Evolutionary conservation across 768 basidiomycete species (phyloP).

Genomic region (Macrolepiota dolichaula): DNA sequence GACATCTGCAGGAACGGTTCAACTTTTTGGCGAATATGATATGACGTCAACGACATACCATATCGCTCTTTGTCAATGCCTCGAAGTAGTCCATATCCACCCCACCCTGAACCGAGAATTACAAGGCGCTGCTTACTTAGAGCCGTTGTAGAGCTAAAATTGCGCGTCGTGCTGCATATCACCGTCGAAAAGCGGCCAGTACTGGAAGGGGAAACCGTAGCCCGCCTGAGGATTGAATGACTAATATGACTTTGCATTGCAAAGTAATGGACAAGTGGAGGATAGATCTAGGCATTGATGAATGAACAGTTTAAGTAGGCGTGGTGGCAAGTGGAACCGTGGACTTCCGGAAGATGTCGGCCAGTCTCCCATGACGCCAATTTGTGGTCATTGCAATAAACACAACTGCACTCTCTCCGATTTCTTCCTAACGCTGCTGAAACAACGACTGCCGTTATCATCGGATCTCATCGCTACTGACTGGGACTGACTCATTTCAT

Average conservation of each 20-base stretch:
- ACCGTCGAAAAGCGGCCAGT: background rate
- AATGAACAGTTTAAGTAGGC: background rate
- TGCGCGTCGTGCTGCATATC: constrained; percentile 18
- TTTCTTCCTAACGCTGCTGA: background rate
- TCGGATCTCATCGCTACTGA: no score
- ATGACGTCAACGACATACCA: constrained; percentile 34
- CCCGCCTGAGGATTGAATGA: background rate
- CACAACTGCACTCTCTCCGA: background rate
- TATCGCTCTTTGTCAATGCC: constrained; percentile 69
- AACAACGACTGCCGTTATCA: background rate
- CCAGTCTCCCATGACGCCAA: background rate
- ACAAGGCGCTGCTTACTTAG: constrained; percentile 47
- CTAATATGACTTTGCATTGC: background rate
- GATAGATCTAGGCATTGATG: background rate
- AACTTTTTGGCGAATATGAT: background rate
- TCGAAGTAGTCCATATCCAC: constrained; percentile 67
- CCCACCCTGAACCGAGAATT: constrained; percentile 78
- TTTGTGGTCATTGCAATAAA: background rate
- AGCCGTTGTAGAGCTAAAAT: constrained; percentile 35
- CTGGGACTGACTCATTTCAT: no score
- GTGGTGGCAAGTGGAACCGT: background rate
- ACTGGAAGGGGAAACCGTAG: background rate
- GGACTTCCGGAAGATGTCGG: constrained; percentile 5
- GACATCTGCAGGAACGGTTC: constrained; percentile 43
- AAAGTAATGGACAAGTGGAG: background rate